Percentiles rank a stretch among this genome's conserved stretches.
Evolutionary conservation across 805 yeast species (phyloP).

Genomic region (Candida insectorum): DNA sequence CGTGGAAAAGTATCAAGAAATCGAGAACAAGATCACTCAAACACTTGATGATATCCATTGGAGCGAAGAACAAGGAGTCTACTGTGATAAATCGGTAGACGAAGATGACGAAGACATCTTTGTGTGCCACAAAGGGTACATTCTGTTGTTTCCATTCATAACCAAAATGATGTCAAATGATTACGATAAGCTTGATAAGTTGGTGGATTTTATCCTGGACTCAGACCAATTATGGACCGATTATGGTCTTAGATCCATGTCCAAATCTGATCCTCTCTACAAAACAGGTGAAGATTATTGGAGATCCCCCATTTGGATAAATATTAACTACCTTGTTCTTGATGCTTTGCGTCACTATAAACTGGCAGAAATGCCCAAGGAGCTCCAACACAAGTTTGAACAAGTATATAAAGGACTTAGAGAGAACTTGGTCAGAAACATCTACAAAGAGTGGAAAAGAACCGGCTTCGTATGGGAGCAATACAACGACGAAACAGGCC

Average conservation of each 20-base stretch:
- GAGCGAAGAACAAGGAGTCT: constrained; percentile 61
- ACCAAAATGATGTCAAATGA: constrained; percentile 56
- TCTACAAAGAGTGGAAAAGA: constrained; percentile 61
- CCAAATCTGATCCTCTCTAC: constrained; percentile 61
- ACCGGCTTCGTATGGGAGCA: constrained; percentile 92
- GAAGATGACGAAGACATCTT: constrained; percentile 61
- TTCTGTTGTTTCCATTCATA: constrained; percentile 81
- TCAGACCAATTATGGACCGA: constrained; percentile 73
- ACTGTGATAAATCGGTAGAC: constrained; percentile 81
- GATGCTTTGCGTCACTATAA: constrained; percentile 65
- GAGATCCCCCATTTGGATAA: constrained; percentile 93
- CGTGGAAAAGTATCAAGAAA: constrained; percentile 45
- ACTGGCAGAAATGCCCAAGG: constrained; percentile 28
- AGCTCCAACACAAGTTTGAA: constrained; percentile 33
- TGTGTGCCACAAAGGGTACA: constrained; percentile 89
- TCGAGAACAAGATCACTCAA: constrained; percentile 52
- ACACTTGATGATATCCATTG: constrained; percentile 80
- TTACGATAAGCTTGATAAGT: constrained; percentile 42
- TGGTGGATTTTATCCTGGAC: constrained; percentile 60
- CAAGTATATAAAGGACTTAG: constrained; percentile 57
- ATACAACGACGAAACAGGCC: constrained; percentile 75
- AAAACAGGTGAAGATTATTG: constrained; percentile 88
- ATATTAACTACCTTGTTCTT: constrained; percentile 79
- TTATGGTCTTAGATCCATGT: constrained; percentile 78
- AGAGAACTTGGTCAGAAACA: constrained; percentile 62